Base-by-base conservation (phyloP, 345 rosid species). In the Anacardium occidentale region DNA sequence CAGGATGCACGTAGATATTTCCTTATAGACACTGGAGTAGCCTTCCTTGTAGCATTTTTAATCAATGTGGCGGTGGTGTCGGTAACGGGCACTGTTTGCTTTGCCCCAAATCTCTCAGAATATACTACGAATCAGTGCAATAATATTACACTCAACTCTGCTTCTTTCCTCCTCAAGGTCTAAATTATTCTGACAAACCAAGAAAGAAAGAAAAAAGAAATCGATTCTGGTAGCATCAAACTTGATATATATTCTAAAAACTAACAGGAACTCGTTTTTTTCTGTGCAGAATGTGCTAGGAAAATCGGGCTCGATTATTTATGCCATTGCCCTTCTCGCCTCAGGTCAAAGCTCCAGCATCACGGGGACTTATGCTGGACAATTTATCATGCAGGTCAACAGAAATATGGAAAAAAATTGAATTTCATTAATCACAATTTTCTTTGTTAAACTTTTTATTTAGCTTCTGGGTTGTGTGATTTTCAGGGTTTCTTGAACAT, bases 311-410 rank as follows among this genome's bases (percentile, higher is more conserved):
- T 77, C 82, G 7, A 80, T 58, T 0, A 26, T 90, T 29, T 90
- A 90, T 65, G 92, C 78, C 17, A 75, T 90, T 56, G 87, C 96
- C 8, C 75, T 90, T 14, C 73, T 90, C 7, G 96, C 96, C 20
- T 90, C 96, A 1, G 92, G 92, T 3, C 96, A 90, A 57, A 83
- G 91, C 81, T 86, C 92, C 4, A 26, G 91, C 29, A 88, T 90
- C 50, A 85, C 92, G 10, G 92, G 91, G 29, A 90, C 92, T 5
- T 90, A 83, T 45, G 96, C 92, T 5, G 93, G 93, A 29, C 91
- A 89, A 57, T 89, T 15, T 62, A 81, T 89, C 66, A 89, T 89
- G 91, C 86, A 89, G 90, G 92, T 82, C 4, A 29, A 0, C 4
- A 7, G 52, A 3, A 25, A 26, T 9, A 62, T 2, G 18, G n/a